phyloP scores from a whole-genome alignment of 1,284 basidiomycete species.

The Stereum hirsutum region DNA sequence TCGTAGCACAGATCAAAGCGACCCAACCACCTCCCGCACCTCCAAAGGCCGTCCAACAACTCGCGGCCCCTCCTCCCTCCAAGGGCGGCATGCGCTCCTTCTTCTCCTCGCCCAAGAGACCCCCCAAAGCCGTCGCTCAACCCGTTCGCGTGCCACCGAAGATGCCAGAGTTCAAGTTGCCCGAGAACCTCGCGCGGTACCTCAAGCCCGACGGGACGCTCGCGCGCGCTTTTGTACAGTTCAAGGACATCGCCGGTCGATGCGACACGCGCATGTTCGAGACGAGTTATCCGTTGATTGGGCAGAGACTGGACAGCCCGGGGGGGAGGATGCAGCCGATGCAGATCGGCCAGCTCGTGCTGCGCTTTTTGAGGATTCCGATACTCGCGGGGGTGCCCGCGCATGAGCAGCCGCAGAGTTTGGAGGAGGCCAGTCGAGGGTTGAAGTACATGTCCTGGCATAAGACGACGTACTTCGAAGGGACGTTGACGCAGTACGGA shows the following conservation, averaged over 20 bases:
- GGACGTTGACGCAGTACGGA: slow-evolving; percentile 89
- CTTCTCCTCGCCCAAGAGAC: slow-evolving; percentile 73
- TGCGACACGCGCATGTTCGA: slow-evolving; percentile 82
- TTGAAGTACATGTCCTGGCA: slow-evolving; percentile 87
- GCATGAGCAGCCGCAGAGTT: slow-evolving; percentile 77
- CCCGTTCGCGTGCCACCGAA: slow-evolving; percentile 21
- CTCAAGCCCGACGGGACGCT: slow-evolving; percentile 74
- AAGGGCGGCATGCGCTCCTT: slow-evolving; percentile 67
- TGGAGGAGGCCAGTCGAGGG: slow-evolving; percentile 90
- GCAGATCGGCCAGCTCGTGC: slow-evolving; percentile 70
- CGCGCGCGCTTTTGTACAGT: slow-evolving; percentile 75
- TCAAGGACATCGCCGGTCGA: slow-evolving; percentile 73
- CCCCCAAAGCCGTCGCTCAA: too few relatives aligned
- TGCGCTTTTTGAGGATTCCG: slow-evolving; percentile 87
- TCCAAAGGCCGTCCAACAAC: slow-evolving; percentile 31
- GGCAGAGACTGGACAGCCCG: slow-evolving; percentile 55
- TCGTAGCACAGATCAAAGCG: slow-evolving; percentile 64
- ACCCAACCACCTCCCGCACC: slow-evolving; percentile 34
- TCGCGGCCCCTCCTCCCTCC: slow-evolving; percentile 31
- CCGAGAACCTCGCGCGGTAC: slow-evolving; percentile 75
- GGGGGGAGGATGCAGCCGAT: slow-evolving; percentile 47
- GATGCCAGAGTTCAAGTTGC: slow-evolving; percentile 29
- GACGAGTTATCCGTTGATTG: slow-evolving; percentile 77
- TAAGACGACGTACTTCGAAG: slow-evolving; percentile 85
- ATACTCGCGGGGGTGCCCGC: slow-evolving; percentile 76